phyloP scores from a whole-genome alignment of 208 protist genomes.

The Acanthamoeba castellanii region DNA sequence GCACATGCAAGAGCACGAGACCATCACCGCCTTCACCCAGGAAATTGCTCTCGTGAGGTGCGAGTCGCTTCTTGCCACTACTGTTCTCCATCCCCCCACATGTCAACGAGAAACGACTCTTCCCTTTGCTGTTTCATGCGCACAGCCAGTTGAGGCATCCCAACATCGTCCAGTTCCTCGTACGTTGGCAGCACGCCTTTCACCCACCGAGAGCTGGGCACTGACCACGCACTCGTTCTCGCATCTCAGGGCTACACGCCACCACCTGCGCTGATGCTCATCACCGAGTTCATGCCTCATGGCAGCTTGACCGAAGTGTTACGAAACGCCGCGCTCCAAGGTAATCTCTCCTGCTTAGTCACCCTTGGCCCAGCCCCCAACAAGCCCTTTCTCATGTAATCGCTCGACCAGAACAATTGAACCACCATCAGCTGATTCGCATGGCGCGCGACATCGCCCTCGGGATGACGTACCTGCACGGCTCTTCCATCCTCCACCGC shows the following conservation, averaged over 20 bases:
- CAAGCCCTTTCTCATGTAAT: not conserved
- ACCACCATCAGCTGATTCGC: not conserved
- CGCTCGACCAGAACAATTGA: not conserved
- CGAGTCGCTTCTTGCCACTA: not conserved
- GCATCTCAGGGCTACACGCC: not conserved
- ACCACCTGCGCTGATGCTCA: not conserved
- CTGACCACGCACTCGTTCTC: not conserved
- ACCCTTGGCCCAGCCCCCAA: too few relatives aligned
- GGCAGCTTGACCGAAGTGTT: not conserved
- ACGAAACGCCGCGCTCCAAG: not conserved
- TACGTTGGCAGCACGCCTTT: not conserved
- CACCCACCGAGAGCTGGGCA: not conserved
- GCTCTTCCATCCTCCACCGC: not conserved
- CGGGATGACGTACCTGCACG: conserved; percentile 32
- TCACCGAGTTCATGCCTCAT: conserved; percentile 18
- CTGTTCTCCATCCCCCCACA: too few relatives aligned
- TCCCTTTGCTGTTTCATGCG: not conserved
- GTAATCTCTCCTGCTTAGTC: not conserved
- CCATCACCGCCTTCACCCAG: not conserved
- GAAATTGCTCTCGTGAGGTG: not conserved
- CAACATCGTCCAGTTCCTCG: conserved; percentile 1
- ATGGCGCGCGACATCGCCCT: conserved; percentile 47
- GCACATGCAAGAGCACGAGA: not conserved
- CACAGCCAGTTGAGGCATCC: not conserved
- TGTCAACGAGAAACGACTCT: not conserved